A percentile compares a stretch with the other conserved stretches of the same genome.
phyloP scores from a whole-genome alignment of 2,329 filamentous ascomycete species.

The Nemania sp. region DNA sequence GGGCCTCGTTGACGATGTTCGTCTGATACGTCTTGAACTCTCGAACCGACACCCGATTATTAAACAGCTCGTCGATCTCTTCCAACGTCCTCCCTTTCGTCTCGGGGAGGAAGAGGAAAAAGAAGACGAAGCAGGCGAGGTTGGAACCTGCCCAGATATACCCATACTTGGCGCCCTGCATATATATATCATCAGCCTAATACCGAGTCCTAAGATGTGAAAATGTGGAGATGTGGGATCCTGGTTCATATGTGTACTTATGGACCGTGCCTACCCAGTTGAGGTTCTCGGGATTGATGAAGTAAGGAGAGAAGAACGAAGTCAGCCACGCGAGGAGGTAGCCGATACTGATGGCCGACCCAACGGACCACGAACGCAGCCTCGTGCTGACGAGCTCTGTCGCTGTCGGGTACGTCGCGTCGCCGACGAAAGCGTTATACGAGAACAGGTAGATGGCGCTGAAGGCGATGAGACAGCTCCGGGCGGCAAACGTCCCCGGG shows the following conservation, averaged over 20 bases:
- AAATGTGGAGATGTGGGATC: too few species aligned
- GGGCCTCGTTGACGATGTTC: slow-evolving; percentile 33
- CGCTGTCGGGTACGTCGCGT: slow-evolving; percentile 48
- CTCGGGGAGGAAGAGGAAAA: slow-evolving; percentile 38
- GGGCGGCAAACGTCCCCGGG: slow-evolving; percentile 36
- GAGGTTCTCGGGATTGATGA: slow-evolving; percentile 39
- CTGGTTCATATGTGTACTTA: too few species aligned
- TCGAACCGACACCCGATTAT: slow-evolving; percentile 36
- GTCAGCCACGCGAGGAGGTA: slow-evolving; percentile 51
- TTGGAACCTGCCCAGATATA: slow-evolving; percentile 48
- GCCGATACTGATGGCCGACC: slow-evolving; percentile 52
- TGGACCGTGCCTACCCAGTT: slow-evolving; percentile 36
- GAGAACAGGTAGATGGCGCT: slow-evolving; percentile 42
- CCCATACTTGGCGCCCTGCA: slow-evolving; percentile 48
- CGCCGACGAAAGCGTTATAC: slow-evolving; percentile 47
- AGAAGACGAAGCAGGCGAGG: slow-evolving; percentile 37
- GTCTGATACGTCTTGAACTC: slow-evolving; percentile 37
- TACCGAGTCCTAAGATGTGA: too few species aligned
- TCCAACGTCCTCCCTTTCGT: slow-evolving; percentile 39
- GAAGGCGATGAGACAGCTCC: slow-evolving; percentile 45
- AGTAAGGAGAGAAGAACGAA: slow-evolving; percentile 40
- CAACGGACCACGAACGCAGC: slow-evolving; percentile 53
- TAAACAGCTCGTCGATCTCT: slow-evolving; percentile 41
- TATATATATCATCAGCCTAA: neutral
- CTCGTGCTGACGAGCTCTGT: slow-evolving; percentile 51